A percentile compares a stretch with the other conserved stretches of the same genome.
Conservation (phyloP, 2,329 filamentous ascomycete genomes). For the Plenodomus lindquistii region DNA sequence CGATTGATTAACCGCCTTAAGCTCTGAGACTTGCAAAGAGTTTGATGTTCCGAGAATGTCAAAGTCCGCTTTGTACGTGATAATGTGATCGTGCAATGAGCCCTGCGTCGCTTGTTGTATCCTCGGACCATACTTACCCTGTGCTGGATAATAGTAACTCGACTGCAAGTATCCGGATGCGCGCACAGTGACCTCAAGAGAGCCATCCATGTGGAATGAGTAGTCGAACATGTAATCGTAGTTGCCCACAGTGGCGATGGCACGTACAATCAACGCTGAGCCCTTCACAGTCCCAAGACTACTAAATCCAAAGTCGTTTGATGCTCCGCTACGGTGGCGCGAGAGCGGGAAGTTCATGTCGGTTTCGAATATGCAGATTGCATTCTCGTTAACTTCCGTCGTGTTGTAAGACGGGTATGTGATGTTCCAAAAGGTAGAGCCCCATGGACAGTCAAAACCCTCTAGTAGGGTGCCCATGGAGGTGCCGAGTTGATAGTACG, state of each 20-base stretch:
- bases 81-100: too few relatives aligned
- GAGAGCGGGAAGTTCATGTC: slow-evolving; percentile 45
- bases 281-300: slow-evolving; percentile 37
- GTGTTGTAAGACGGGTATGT: too few relatives aligned
- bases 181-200: slow-evolving; percentile 40
- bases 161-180: slow-evolving; percentile 39
- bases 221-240: slow-evolving; percentile 47
- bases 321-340: slow-evolving; percentile 32
- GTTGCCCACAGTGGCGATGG: slow-evolving; percentile 50
- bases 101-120: slow-evolving; percentile 45
- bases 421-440: too few relatives aligned
- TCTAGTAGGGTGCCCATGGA: too few relatives aligned
- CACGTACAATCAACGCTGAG: slow-evolving; percentile 40
- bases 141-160: slow-evolving; percentile 37
- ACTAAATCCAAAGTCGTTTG: slow-evolving; percentile 26
- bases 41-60: too few relatives aligned
- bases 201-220: slow-evolving; percentile 34
- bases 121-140: slow-evolving; percentile 43
- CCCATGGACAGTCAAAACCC: too few relatives aligned
- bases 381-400: too few relatives aligned
- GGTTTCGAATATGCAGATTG: too few relatives aligned
- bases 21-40: too few relatives aligned
- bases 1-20: too few relatives aligned
- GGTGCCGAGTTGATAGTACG: too few relatives aligned
- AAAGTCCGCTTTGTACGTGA: too few relatives aligned